These are phyloP conservation scores for Suillus subalutaceus DNA, from an alignment of 768 basidiomycete species.

Conservation along the genomic window DNA sequence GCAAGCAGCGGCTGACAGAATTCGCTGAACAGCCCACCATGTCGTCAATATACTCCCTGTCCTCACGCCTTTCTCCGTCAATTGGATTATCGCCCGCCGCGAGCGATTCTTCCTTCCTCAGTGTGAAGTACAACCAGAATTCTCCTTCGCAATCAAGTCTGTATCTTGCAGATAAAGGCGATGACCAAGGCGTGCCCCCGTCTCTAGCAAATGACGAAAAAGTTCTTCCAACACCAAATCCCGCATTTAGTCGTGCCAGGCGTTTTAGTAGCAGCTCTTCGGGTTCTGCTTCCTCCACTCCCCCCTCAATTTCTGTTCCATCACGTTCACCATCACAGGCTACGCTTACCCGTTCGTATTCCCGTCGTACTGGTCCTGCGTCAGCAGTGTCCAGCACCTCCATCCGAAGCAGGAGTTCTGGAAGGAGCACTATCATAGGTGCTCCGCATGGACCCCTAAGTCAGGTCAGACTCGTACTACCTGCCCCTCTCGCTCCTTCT, in stretches of 20 bases:
- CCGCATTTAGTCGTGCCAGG: slow-evolving; percentile 6
- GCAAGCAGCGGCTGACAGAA: slow-evolving; percentile 51
- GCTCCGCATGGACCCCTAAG: slow-evolving; percentile 64
- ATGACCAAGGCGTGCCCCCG: slow-evolving; percentile 16
- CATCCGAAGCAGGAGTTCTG: slow-evolving; percentile 29
- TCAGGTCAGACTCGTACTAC: slow-evolving; percentile 68
- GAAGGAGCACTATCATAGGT: slow-evolving; percentile 49
- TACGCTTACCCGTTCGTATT: slow-evolving; percentile 17
- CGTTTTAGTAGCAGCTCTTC: slow-evolving; percentile 15
- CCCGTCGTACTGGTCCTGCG: slow-evolving; percentile 35
- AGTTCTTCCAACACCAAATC: slow-evolving; percentile 8
- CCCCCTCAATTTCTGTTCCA: slow-evolving; percentile 20
- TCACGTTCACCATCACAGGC: slow-evolving; percentile 13
- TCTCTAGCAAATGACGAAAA: slow-evolving; percentile 2
- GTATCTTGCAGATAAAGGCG: slow-evolving; percentile 20
- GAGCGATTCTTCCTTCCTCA: slow-evolving; percentile 38
- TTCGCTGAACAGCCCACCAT: slow-evolving; percentile 32
- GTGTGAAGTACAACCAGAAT: slow-evolving; percentile 24
- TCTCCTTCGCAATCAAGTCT: slow-evolving; percentile 19
- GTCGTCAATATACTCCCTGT: slow-evolving; percentile 28
- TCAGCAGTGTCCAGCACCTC: slow-evolving; percentile 43
- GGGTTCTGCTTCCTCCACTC: slow-evolving; percentile 24
- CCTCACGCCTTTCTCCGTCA: slow-evolving; percentile 26
- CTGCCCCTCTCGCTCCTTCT: slow-evolving; percentile 59
- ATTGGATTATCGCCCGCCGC: slow-evolving; percentile 23